phyloP scores from a whole-genome alignment of 345 rosid species.

The Carallia pectinifolia region DNA sequence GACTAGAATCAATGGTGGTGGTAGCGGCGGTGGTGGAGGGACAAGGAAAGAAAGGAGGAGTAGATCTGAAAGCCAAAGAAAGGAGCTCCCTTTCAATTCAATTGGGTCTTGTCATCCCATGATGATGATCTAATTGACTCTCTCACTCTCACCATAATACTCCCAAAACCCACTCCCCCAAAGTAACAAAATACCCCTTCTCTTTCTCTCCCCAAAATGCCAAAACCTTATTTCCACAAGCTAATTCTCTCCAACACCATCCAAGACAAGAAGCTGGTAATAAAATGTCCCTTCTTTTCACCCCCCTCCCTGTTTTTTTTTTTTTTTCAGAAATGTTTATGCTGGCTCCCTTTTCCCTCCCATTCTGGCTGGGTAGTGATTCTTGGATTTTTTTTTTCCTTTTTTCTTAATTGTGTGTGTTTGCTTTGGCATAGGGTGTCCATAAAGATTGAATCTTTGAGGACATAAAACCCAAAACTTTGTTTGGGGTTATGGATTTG shows the following conservation, averaged over 20 bases:
- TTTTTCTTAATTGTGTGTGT: neutral
- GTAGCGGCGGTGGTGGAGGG: constrained; percentile 1
- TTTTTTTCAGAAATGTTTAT: neutral
- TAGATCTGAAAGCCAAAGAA: constrained; percentile 41
- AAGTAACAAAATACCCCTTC: neutral
- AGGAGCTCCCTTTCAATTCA: constrained; percentile 30
- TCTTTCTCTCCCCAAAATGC: constrained; percentile 39
- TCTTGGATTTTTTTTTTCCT: neutral
- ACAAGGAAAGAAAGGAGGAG: neutral
- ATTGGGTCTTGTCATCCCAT: constrained; percentile 25
- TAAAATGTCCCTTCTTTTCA: neutral
- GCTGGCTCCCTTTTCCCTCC: neutral
- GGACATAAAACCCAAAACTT: neutral
- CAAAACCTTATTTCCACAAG: constrained; percentile 81
- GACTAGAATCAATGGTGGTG: constrained; percentile 10
- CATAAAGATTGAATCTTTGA: neutral
- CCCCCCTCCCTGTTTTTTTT: neutral
- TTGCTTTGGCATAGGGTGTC: neutral
- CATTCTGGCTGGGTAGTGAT: neutral
- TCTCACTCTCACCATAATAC: constrained; percentile 4
- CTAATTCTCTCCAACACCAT: constrained; percentile 60
- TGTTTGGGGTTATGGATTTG: neutral
- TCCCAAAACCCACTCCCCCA: neutral
- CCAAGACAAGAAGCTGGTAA: constrained; percentile 68
- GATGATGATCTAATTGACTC: constrained; percentile 45